A percentile compares a stretch with the other conserved stretches of the same genome.
These are phyloP conservation scores for Colletotrichum chlorophyti DNA, from an alignment of 2,329 filamentous ascomycete genomes.

Conservation along the genomic window DNA sequence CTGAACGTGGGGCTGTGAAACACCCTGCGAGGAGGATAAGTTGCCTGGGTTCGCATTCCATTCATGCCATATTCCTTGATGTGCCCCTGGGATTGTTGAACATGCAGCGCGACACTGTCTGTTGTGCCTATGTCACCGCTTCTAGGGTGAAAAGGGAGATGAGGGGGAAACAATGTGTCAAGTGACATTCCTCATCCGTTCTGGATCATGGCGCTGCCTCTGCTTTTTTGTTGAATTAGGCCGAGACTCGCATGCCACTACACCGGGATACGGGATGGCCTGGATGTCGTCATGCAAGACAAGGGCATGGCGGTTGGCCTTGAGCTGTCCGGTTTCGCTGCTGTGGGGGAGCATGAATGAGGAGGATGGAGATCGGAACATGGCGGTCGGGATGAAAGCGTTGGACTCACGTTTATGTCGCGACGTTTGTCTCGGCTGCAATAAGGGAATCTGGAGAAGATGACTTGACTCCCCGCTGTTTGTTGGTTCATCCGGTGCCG, in stretches of 20 bases:
- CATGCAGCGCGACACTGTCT: not conserved
- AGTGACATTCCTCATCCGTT: slow-evolving; percentile 13
- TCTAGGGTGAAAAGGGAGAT: not conserved
- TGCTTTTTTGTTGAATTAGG: slow-evolving; percentile 14
- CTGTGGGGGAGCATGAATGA: not conserved
- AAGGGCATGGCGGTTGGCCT: slow-evolving; percentile 2
- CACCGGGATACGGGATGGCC: not conserved
- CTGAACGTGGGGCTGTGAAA: not conserved
- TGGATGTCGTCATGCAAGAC: not conserved
- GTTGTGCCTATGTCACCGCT: not conserved
- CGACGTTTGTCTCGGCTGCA: too few species aligned
- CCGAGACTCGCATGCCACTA: not conserved
- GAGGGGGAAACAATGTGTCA: not conserved
- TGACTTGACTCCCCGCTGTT: too few species aligned
- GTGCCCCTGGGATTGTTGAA: not conserved
- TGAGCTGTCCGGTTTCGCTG: slow-evolving; percentile 16
- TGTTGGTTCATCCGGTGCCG: too few species aligned
- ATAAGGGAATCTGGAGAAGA: too few species aligned
- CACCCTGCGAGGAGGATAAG: too few species aligned
- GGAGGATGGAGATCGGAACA: not conserved
- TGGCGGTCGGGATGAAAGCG: not conserved
- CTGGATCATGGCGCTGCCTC: not conserved
- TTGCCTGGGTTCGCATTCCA: not conserved
- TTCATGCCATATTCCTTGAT: not conserved
- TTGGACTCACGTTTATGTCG: too few species aligned